These are phyloP conservation scores for Chlorella sorokiniana DNA, from an alignment of 139 green algal genomes.

Conservation along the genomic window DNA sequence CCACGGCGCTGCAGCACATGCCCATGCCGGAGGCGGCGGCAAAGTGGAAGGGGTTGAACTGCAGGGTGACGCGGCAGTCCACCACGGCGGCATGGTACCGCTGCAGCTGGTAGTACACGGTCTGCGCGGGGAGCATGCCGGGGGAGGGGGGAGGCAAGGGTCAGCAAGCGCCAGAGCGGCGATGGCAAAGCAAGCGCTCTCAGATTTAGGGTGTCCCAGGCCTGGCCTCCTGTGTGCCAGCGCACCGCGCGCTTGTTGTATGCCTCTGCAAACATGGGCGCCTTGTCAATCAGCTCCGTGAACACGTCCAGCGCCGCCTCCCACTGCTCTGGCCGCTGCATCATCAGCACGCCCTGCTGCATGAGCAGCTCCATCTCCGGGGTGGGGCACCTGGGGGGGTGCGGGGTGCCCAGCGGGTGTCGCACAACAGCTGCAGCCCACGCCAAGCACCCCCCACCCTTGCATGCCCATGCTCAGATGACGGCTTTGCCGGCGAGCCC, in stretches of 20 bases:
- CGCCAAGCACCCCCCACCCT: too few relatives aligned
- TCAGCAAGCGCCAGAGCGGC: too few relatives aligned
- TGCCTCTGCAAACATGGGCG: constrained; percentile 48
- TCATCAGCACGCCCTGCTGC: constrained; percentile 44
- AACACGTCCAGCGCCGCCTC: constrained; percentile 48
- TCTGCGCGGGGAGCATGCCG: too few relatives aligned
- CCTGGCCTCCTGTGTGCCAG: too few relatives aligned
- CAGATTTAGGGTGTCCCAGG: too few relatives aligned
- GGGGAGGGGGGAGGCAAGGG: too few relatives aligned
- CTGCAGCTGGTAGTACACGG: constrained; percentile 60
- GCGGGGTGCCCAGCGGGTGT: not conserved
- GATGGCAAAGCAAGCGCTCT: too few relatives aligned
- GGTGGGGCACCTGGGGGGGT: not conserved
- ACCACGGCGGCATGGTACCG: constrained; percentile 57
- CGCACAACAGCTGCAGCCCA: not conserved
- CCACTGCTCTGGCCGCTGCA: constrained; percentile 32
- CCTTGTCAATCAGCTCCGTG: constrained; percentile 34
- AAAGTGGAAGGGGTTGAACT: constrained; percentile 74
- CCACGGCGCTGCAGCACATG: constrained; percentile 55
- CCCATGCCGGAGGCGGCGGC: constrained; percentile 68
- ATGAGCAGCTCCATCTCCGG: constrained; percentile 44
- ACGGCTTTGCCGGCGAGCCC: too few relatives aligned
- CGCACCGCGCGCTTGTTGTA: constrained; percentile 29
- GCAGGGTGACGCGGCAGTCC: constrained; percentile 49
- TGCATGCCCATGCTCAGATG: not conserved